A percentile compares a stretch with the other conserved stretches of the same genome.
Evolutionary conservation across 2,329 filamentous ascomycete species (phyloP).

Genomic region (Venturiaceae sp.): DNA sequence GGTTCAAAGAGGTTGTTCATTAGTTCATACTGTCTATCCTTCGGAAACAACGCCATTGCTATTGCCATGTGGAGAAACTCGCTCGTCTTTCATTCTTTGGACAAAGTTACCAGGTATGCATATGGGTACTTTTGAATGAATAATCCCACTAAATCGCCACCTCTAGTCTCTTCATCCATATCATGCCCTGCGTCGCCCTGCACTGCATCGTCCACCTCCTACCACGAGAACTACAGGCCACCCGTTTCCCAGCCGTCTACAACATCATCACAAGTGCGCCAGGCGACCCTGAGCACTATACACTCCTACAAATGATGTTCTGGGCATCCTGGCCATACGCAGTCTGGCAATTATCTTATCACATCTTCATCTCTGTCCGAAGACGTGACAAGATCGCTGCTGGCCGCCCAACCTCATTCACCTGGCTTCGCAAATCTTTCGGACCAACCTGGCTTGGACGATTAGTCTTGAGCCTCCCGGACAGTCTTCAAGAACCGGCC

Average conservation of each 20-base stretch:
- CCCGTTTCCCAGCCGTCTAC: constrained; percentile 76
- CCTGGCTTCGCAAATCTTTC: constrained; percentile 90
- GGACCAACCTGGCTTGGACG: constrained; percentile 82
- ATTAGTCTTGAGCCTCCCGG: constrained; percentile 69
- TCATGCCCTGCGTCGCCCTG: constrained; percentile 92
- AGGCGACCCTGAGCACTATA: constrained; percentile 71
- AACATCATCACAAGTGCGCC: constrained; percentile 61
- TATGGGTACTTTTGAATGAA: not conserved
- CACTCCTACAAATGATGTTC: constrained; percentile 72
- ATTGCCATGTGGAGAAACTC: constrained; percentile 99
- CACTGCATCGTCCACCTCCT: constrained; percentile 87
- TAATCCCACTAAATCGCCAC: not conserved
- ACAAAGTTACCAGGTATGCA: constrained; percentile 79
- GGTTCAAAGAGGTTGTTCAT: constrained; percentile 86
- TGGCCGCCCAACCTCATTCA: constrained; percentile 91
- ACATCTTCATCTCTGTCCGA: constrained; percentile 90
- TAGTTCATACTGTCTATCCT: constrained; percentile 82
- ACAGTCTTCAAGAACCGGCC: constrained; percentile 67
- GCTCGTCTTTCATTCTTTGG: constrained; percentile 94
- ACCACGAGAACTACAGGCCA: constrained; percentile 51
- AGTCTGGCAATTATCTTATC: constrained; percentile 86
- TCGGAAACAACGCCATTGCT: constrained; percentile 92
- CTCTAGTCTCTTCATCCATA: constrained; percentile 84
- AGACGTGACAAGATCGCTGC: constrained; percentile 94
- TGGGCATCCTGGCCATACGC: constrained; percentile 93